Base-by-base conservation (phyloP, 495 filamentous ascomycete species). In the Xylaria curta region DNA sequence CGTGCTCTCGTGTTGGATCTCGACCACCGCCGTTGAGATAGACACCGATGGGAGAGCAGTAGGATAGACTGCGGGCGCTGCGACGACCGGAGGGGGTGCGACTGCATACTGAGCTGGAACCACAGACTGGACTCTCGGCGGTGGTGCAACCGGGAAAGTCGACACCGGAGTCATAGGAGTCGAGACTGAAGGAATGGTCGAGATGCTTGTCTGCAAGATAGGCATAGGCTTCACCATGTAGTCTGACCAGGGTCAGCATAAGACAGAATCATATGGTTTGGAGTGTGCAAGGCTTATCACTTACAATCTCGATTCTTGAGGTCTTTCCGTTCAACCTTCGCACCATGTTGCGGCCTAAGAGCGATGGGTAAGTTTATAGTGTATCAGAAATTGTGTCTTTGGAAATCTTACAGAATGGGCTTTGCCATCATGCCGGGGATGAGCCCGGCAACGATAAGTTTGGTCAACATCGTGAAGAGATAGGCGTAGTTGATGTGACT, bases 401-500 rank as follows among this genome's bases (percentile, higher is more conserved):
- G 24, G 40, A 44, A 64, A 21, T 19, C 69, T 71, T 72, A 68
- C 70, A 17, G 36, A 46, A 59, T 59, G 47, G 69, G 69, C 38
- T 42, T 66, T 21, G 69, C 69, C 61, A 71, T 36, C 31, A 71
- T 59, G 44, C 54, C 56, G 28, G 70, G 69, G 21, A 71, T 64
- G 59, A 71, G 60, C 59, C 69, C 69, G 13, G 60, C 44, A 13
- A 71, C 21, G 36, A 71, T 46, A 61, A 71, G 13, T 12, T 46
- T 53, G 60, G 59, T 44, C 60, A 71, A 71, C 69, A 71, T 71
- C 69, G 15, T 71, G 60, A 65, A 33, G 10, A 47, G 42, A 33
- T 47, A 24, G 42, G 5, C 4, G 24, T 36, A 7, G n/a, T 51
- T 51, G 13, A 51, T 54, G 46, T n/a, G 19, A 47, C 9, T 38